These are phyloP conservation scores for Phaffia rhodozyma DNA, from an alignment of 1,284 basidiomycete species.

Conservation along the genomic window DNA sequence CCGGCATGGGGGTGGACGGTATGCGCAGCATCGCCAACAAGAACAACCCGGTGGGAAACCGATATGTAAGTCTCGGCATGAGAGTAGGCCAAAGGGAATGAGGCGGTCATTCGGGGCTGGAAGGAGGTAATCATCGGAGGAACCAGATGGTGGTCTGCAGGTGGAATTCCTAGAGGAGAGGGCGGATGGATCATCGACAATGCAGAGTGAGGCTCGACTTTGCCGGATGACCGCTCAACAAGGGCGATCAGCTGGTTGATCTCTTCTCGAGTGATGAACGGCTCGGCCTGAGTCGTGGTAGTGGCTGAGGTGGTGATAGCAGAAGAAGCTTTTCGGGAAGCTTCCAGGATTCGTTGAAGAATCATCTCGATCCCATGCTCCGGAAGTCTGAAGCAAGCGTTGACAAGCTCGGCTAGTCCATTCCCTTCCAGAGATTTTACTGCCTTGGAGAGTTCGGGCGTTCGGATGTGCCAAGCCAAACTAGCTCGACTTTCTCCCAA, in stretches of 20 bases:
- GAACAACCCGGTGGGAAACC: constrained; percentile 51
- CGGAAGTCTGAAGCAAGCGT: constrained; percentile 81
- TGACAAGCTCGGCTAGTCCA: constrained; percentile 64
- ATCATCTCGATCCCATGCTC: constrained; percentile 61
- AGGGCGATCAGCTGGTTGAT: constrained; percentile 24
- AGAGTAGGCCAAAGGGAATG: constrained; percentile 77
- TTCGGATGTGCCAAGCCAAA: constrained; percentile 82
- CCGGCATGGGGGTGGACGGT: constrained; percentile 94
- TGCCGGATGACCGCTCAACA: constrained; percentile 47
- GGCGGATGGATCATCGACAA: constrained; percentile 37
- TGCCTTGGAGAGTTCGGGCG: constrained; percentile 59
- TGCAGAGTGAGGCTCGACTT: constrained; percentile 48
- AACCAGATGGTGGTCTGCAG: constrained; percentile 46
- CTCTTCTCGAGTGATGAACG: constrained; percentile 20
- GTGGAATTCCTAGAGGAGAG: constrained; percentile 44
- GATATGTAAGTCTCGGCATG: constrained; percentile 84
- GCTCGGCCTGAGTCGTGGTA: constrained; percentile 16
- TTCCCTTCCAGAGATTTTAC: constrained; percentile 55
- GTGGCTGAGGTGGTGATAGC: constrained; percentile 12
- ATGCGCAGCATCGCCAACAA: constrained; percentile 94
- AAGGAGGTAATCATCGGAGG: constrained; percentile 66
- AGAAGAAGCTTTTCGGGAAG: constrained; percentile 31
- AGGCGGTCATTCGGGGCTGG: constrained; percentile 65
- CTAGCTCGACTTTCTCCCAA: constrained; percentile 62
- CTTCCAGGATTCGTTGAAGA: constrained; percentile 31